These are phyloP conservation scores for Diaporthe citri DNA, from an alignment of 2,329 filamentous ascomycete genomes.

Conservation along the genomic window DNA sequence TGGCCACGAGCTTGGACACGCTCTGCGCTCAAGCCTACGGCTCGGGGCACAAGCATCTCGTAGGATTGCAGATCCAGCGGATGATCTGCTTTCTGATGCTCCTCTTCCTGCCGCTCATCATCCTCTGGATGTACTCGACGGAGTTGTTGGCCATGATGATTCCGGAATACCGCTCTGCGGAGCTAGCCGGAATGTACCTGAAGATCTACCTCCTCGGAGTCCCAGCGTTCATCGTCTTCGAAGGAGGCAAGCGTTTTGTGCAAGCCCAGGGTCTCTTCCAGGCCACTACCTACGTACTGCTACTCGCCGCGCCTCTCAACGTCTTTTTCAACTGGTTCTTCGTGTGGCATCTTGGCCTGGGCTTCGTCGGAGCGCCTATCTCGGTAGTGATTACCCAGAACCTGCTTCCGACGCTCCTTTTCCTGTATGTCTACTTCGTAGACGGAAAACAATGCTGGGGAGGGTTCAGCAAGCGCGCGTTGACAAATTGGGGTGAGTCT, in stretches of 20 bases:
- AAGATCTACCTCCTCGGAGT: slow-evolving; percentile 77
- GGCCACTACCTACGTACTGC: slow-evolving; percentile 82
- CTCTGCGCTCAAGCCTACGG: slow-evolving; percentile 95
- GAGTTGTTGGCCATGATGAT: slow-evolving; percentile 74
- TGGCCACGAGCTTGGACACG: slow-evolving; percentile 91
- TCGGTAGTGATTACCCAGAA: slow-evolving; percentile 82
- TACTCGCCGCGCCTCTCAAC: slow-evolving; percentile 82
- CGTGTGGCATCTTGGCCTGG: slow-evolving; percentile 78
- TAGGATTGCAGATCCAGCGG: slow-evolving; percentile 84
- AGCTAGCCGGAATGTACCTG: slow-evolving; percentile 80
- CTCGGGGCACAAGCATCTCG: slow-evolving; percentile 88
- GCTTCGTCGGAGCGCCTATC: slow-evolving; percentile 83
- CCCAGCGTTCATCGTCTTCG: slow-evolving; percentile 82
- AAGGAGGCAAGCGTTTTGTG: slow-evolving; percentile 82
- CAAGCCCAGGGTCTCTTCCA: slow-evolving; percentile 86
- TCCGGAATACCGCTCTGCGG: slow-evolving; percentile 78
- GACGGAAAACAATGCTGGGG: slow-evolving; percentile 84
- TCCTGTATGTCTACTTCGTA: slow-evolving; percentile 79
- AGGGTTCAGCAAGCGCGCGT: slow-evolving; percentile 77
- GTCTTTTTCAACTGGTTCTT: slow-evolving; percentile 83
- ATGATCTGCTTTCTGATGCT: slow-evolving; percentile 83
- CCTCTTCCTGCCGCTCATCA: slow-evolving; percentile 77
- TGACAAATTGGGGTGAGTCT: slow-evolving; percentile 79
- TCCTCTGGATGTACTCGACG: slow-evolving; percentile 77
- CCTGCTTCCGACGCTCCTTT: slow-evolving; percentile 78